Base-by-base conservation (phyloP, 2,329 filamentous ascomycete species). In the Fusarium sp. region DNA sequence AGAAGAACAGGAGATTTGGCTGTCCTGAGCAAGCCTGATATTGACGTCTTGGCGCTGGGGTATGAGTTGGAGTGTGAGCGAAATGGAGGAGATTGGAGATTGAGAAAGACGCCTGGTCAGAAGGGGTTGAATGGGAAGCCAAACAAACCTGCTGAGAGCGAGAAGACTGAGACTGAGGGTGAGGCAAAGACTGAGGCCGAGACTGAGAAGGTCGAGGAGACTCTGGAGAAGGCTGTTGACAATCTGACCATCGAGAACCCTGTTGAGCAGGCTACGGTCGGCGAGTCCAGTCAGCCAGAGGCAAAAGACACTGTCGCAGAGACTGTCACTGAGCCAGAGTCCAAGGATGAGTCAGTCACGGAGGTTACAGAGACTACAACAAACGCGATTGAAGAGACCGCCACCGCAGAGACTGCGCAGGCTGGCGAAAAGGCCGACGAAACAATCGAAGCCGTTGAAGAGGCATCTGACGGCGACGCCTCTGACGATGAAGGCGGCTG, bases 1-100 rank as follows among this genome's bases (percentile, higher is more conserved):
- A 90, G 94, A 62, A 93, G 91, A 81, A 98, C 96, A 1, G 96
- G 96, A 63, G 96, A 99, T 82, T 87, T 95, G 71, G 90, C 93
- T 17, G 96, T 98, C 2, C 85, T 99, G 66, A 98, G 95, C 83
- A 91, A 89, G 80, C 93, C 95, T 3, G 96, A 99, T 90, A 86
- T 98, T 69, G 93, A 97, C 76, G 89, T 99, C 45, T 86, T 98
- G 79, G 96, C 96, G 14, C 85, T 99, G 63, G 93, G 94, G 2
- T 98, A 98, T 81, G 96, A 99, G 81, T 81, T 98, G n/a, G 96
- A 98, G 78, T 93, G 94, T 78, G 95, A 98, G 85, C 87, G 92
- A 66, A 97, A 97, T 80, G 90, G 91, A n/a, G 95, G 95, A 5
- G 92, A 97, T 80, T 97, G 94, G 93, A 89, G 95, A 68, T 79